Evolutionary conservation across 192 early-diverging fungal genomes (phyloP).

Genomic region (Coemansia sp.): DNA sequence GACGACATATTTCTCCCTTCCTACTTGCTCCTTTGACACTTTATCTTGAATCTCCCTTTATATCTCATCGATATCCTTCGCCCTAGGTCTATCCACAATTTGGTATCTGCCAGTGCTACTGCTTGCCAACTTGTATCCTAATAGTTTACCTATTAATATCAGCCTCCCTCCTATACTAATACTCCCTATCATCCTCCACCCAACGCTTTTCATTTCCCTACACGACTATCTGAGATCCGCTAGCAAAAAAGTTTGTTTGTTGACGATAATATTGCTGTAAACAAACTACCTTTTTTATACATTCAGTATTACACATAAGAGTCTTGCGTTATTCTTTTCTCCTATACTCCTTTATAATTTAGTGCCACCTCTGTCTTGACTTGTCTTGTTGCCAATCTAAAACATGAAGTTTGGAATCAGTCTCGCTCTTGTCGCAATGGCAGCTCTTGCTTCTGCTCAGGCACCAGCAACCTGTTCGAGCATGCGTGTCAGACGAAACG

Average conservation of each 20-base stretch:
- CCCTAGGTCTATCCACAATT: not conserved
- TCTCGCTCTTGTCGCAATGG: conserved; percentile 33
- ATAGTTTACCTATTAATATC: not conserved
- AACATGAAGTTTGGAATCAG: conserved; percentile 38
- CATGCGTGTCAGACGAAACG: conserved; percentile 44
- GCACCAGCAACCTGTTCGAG: conserved; percentile 29
- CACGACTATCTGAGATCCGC: not conserved
- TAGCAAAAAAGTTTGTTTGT: not conserved
- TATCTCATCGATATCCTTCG: not conserved
- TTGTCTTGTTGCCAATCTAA: not conserved
- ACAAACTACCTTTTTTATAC: not conserved
- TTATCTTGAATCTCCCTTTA: not conserved
- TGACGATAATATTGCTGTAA: not conserved
- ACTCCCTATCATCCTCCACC: not conserved
- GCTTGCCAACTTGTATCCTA: not conserved
- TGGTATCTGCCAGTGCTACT: not conserved
- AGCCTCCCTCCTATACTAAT: not conserved
- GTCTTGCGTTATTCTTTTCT: conserved; percentile 1
- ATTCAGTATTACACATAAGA: not conserved
- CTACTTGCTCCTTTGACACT: not conserved
- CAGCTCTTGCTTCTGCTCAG: conserved; percentile 27
- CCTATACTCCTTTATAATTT: not conserved
- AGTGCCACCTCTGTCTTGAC: not conserved
- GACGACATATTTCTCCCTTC: too few relatives aligned
- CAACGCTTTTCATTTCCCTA: not conserved